Evolutionary conservation across 257 asterid genomes (phyloP), one percentile per base, ranked within the genome.

Genomic region (Solanum commersonii): DNA sequence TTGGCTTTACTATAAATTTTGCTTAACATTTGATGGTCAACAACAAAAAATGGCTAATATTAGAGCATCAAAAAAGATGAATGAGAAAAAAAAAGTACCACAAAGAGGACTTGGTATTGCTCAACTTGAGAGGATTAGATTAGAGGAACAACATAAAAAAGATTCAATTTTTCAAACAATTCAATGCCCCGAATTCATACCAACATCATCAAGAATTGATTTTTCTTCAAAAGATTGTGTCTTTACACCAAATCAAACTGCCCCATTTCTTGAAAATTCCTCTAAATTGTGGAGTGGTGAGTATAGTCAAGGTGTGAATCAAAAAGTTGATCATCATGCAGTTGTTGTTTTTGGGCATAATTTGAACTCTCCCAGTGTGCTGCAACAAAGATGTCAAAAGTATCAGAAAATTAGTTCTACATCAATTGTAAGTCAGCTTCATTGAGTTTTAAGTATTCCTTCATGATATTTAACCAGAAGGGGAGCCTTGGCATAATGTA

Each of bases 91-190:
- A 85, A 96, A 94, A 74, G 92, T 94, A 2, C 98, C 98, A 5
- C 99, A 95, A 83, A 95, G 99, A 87, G 99, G 98, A 14, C 90
- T 96, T 65, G 98, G 99, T 83, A 98, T 96, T 86, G 99, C 98
- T 40, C 98, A 96, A 91, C 95, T 96, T 63, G 99, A 96, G 84
- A 96, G 92, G 89, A 95, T 96, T 89, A 95, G 95, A 63, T 63
- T 92, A 20, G 99, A 95, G 86, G 98, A 95, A 86, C 95, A 95
- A 88, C 92, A 92, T 23, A 92, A 93, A 87, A 88, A 84, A 23
- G 96, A 94, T 25, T 90, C 90, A 59, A 87, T 77, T 72, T 87
- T 91, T 7, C 92, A 90, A 88, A 87, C 92, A 16, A 81, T 90
- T n/a, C 5, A 89, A 88, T 88, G 16, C 22, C 70, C 12, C 31